Base-by-base conservation (phyloP, 257 asterid species). In the Fraxinus anomala region DNA sequence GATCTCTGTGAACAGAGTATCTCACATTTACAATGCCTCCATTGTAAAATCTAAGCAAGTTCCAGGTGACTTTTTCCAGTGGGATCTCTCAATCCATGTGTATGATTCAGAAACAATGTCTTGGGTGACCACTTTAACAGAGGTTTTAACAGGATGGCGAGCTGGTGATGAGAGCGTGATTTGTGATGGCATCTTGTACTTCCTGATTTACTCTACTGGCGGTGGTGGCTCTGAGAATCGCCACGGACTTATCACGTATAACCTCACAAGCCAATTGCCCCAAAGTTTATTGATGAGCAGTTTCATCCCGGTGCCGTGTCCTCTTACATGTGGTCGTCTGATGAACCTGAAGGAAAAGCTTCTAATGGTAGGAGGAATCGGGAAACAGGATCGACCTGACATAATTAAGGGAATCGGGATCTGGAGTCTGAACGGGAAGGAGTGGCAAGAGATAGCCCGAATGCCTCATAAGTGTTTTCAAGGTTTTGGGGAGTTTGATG, bases 401-500 rank as follows among this genome's bases (percentile, higher is more conserved):
- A 87, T 96, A 71, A 93, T 96, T 3, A 93, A 89, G 82, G 99
- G 99, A 40, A 96, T 96, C 17, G 95, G 98, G 12, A 87, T 96
- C 54, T 96, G 99, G 99, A 72, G 74, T 72, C 83, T 96, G 28
- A 81, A 84, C 42, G 99, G 96, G 68, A 87, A 87, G 72, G 92
- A 85, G 72, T 96, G 98, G 97, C 88, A 87, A 61, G 97, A 93
- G 82, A 83, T 93, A 21, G 86, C 92, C 3, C 88, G 98, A 28
- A 93, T 96, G 98, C 99, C 98, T 2, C 98, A 92, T 6, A 92
- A 83, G 83, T 84, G 51, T 59, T 96, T 96, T 66, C 99, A 96
- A 82, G 98, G 99, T 26, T 96, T 96, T 63, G 99, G 99, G 2
- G 99, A 96, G 87, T 79, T 96, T 8, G 97, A 96, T 59, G 99